These are phyloP conservation scores for Lobulomyces angularis DNA, from an alignment of 192 early-diverging fungal species.

Conservation along the genomic window DNA sequence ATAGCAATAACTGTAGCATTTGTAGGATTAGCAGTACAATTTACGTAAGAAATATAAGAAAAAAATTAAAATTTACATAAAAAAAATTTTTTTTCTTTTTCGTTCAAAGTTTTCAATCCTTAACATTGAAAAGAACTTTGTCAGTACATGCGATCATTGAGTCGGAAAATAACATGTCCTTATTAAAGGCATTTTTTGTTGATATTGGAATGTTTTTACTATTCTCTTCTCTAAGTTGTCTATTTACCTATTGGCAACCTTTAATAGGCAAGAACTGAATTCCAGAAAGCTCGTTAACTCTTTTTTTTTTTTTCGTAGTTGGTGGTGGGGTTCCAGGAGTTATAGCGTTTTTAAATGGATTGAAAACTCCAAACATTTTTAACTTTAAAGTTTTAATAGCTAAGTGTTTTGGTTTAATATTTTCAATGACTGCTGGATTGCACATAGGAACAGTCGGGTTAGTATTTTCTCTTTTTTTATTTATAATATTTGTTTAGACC, in stretches of 20 bases:
- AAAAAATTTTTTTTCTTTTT: no score
- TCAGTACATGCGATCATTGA: no score
- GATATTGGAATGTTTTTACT: background rate
- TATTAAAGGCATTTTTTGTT: background rate
- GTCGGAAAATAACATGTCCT: background rate
- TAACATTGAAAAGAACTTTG: no score
- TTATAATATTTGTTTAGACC: no score
- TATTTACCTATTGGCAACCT: background rate
- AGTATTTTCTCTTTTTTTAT: no score
- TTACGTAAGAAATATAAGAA: background rate
- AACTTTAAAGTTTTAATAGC: slow-evolving; percentile 1
- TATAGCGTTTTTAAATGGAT: slow-evolving; percentile 5
- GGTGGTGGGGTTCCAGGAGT: slow-evolving; percentile 5
- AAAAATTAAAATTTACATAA: slow-evolving; percentile 1
- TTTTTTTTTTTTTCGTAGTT: background rate
- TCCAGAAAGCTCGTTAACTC: background rate
- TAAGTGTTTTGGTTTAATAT: slow-evolving; percentile 4
- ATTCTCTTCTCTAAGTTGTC: background rate
- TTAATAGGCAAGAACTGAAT: background rate
- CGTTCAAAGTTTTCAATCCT: no score
- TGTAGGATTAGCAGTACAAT: background rate
- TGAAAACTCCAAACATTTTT: slow-evolving; percentile 3
- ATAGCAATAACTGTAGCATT: slow-evolving; percentile 2
- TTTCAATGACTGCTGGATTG: slow-evolving; percentile 1
- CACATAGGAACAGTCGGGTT: slow-evolving; percentile 1